Percentiles rank a stretch among this genome's conserved stretches.
These are phyloP conservation scores for Flaveria sonorensis DNA, from an alignment of 129 eudicot genomes.

Conservation along the genomic window DNA sequence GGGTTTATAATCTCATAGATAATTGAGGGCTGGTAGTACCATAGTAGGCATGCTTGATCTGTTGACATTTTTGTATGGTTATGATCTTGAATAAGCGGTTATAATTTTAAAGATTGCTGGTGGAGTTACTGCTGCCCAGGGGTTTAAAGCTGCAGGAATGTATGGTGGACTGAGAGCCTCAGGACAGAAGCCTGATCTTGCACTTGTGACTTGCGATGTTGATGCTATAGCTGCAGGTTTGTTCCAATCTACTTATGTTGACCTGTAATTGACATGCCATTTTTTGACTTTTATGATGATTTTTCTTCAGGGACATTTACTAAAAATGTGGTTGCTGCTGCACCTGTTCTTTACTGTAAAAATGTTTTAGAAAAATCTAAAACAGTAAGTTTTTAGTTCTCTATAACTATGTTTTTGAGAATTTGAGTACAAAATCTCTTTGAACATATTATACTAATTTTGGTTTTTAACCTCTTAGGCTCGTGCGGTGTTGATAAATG, in stretches of 20 bases:
- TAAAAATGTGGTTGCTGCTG: conserved; percentile 92
- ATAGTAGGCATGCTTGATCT: background rate
- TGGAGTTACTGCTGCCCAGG: conserved; percentile 94
- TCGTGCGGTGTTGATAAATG: conserved; percentile 93
- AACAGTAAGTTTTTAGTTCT: conserved; percentile 52
- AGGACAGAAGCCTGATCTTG: conserved; percentile 97
- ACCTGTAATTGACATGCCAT: conserved; percentile 6
- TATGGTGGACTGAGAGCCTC: conserved; percentile 89
- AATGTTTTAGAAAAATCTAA: conserved; percentile 55
- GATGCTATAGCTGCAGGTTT: conserved; percentile 95
- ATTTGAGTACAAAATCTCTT: background rate
- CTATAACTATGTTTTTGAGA: background rate
- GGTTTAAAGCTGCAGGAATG: conserved; percentile 94
- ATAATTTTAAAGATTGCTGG: conserved; percentile 68
- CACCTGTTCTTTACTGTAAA: conserved; percentile 87
- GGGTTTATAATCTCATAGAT: background rate
- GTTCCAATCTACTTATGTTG: conserved; percentile 9
- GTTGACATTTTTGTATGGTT: background rate
- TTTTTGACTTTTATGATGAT: conserved; percentile 10
- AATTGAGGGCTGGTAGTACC: background rate
- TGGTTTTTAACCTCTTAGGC: conserved; percentile 52
- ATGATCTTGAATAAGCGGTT: background rate
- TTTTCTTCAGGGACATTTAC: conserved; percentile 76
- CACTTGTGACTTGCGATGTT: conserved; percentile 86
- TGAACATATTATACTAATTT: background rate